phyloP scores from a whole-genome alignment of 495 filamentous ascomycete genomes.

The Penicillium malachiteum region DNA sequence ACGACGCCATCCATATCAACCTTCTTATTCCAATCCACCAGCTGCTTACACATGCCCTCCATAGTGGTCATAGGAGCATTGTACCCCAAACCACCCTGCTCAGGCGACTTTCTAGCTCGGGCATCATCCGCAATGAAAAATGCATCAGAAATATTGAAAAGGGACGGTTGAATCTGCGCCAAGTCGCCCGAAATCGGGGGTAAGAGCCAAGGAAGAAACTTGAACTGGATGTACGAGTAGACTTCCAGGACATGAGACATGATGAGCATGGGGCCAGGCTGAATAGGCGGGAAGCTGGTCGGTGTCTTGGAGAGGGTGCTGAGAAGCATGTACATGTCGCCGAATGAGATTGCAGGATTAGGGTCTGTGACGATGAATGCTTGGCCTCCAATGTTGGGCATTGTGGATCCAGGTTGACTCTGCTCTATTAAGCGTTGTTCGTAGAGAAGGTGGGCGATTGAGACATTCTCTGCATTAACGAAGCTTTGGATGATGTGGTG shows the following conservation, averaged over 20 bases:
- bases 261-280: conserved; percentile 36
- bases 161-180: conserved; percentile 50
- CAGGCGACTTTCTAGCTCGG: conserved; percentile 38
- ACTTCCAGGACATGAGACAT: conserved; percentile 49
- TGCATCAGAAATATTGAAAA: conserved; percentile 51
- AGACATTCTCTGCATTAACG: conserved; percentile 57
- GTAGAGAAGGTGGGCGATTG: conserved; percentile 58
- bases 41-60: conserved; percentile 53
- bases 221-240: conserved; percentile 46
- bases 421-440: conserved; percentile 53
- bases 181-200: conserved; percentile 43
- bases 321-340: conserved; percentile 36
- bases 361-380: conserved; percentile 42
- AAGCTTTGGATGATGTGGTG: conserved; percentile 53
- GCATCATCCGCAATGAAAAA: conserved; percentile 50
- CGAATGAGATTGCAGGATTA: conserved; percentile 35
- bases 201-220: conserved; percentile 41
- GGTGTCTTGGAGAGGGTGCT: conserved; percentile 32
- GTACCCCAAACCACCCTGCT: conserved; percentile 53
- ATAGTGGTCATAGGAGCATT: conserved; percentile 48
- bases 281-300: conserved; percentile 27
- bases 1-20: conserved; percentile 15
- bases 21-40: conserved; percentile 51
- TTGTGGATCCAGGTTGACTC: conserved; percentile 39
- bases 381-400: conserved; percentile 38